Percentiles rank a stretch among this genome's conserved stretches.
phyloP scores from a whole-genome alignment of 129 eudicot genomes.

The Artemisia tridentata region DNA sequence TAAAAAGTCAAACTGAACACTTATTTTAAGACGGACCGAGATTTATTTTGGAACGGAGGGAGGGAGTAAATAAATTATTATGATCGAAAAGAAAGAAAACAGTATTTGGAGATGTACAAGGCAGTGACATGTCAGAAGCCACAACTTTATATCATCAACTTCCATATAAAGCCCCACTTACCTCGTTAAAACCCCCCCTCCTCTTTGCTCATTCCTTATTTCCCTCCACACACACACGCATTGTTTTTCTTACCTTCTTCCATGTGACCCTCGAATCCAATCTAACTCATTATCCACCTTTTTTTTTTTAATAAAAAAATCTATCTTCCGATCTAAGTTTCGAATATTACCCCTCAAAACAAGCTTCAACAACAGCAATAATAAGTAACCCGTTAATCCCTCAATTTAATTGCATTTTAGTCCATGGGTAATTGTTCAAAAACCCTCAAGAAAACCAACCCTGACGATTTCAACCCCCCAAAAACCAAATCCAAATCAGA shows the following conservation, averaged over 20 bases:
- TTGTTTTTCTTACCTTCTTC: not conserved
- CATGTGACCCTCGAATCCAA: not conserved
- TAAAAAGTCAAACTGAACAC: too few relatives aligned
- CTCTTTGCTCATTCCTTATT: not conserved
- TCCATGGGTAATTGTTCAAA: slow-evolving; percentile 58
- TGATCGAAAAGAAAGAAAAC: not conserved
- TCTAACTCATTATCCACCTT: slow-evolving; percentile 20
- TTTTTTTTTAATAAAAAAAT: not conserved
- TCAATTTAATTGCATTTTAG: not conserved
- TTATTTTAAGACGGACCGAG: too few relatives aligned
- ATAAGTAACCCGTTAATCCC: not conserved
- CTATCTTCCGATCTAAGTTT: slow-evolving; percentile 35
- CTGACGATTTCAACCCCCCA: slow-evolving; percentile 8
- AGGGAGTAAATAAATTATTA: too few relatives aligned
- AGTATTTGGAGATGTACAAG: slow-evolving; percentile 23
- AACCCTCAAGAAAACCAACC: slow-evolving; percentile 38
- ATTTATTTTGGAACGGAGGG: too few relatives aligned
- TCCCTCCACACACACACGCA: not conserved
- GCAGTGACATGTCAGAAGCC: slow-evolving; percentile 31
- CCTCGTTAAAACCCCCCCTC: not conserved
- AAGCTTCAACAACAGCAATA: slow-evolving; percentile 19
- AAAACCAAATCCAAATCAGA: too few relatives aligned
- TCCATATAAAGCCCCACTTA: slow-evolving; percentile 27
- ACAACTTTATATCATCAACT: slow-evolving; percentile 1
- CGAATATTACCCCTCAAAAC: slow-evolving; percentile 23